A percentile compares a stretch with the other conserved stretches of the same genome.
These are phyloP conservation scores for Planoprotostelium fungivorum DNA, from an alignment of 78 protist species.

Conservation along the genomic window DNA sequence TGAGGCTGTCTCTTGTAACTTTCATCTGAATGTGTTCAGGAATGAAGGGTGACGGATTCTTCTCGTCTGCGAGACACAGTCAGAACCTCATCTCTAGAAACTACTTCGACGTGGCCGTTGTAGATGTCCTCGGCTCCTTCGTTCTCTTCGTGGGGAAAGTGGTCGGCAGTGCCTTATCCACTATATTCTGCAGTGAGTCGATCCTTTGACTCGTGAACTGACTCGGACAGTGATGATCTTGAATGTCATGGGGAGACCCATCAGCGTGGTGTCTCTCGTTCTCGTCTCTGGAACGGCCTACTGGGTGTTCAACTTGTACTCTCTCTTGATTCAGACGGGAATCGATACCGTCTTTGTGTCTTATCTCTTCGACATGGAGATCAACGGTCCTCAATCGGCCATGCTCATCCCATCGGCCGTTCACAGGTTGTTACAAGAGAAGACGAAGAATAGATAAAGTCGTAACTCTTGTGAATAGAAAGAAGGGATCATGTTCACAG, in stretches of 20 bases:
- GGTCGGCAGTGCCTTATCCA: conserved; percentile 39
- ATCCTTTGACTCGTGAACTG: background rate
- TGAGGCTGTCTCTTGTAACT: background rate
- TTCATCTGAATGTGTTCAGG: conserved; percentile 8
- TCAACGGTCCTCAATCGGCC: conserved; percentile 16
- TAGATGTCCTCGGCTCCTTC: conserved; percentile 42
- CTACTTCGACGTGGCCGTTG: conserved; percentile 38
- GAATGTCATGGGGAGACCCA: conserved; percentile 18
- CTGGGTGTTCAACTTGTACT: conserved; percentile 30
- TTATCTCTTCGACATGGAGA: conserved; percentile 51
- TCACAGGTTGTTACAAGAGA: conserved; percentile 47
- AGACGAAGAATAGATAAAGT: too few species aligned
- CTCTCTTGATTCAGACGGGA: conserved; percentile 54
- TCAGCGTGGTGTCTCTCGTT: conserved; percentile 32
- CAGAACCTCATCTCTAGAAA: conserved; percentile 43
- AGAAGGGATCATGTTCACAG: too few species aligned
- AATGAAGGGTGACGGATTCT: conserved; percentile 53
- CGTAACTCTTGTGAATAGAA: too few species aligned
- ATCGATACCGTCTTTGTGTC: conserved; percentile 62
- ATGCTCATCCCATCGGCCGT: conserved; percentile 37
- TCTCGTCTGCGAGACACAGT: conserved; percentile 32
- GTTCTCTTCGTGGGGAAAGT: conserved; percentile 50
- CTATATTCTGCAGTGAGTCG: conserved; percentile 13
- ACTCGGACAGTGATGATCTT: background rate
- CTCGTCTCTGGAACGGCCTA: conserved; percentile 39